Conservation (phyloP, 225 moss, liverwort and hornwort genomes). For the Physcomitrium patens region DNA sequence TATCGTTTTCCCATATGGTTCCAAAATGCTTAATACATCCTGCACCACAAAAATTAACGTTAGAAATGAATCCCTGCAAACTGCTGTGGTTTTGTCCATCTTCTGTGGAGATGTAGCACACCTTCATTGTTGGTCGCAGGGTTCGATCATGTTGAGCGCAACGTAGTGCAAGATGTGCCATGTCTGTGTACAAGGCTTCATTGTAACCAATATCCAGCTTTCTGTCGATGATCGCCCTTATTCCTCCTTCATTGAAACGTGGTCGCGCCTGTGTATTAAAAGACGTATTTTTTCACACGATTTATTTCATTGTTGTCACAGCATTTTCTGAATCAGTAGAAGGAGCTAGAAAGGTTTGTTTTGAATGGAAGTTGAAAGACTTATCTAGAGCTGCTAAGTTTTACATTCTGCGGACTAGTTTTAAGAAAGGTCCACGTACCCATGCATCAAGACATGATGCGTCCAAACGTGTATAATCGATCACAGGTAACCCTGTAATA, state of each 20-base stretch:
- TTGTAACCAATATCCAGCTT: conserved; percentile 12
- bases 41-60: neutral
- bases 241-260: conserved; percentile 12
- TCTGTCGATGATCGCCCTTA: conserved; percentile 5
- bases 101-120: neutral
- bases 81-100: neutral
- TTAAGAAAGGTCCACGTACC: neutral
- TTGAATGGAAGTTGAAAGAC: neutral
- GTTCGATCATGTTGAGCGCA: conserved; percentile 3
- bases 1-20: conserved; percentile 13
- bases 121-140: conserved; percentile 11
- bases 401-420: neutral
- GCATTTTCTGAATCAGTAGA: neutral
- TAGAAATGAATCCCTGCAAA: neutral
- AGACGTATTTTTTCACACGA: neutral
- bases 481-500: conserved; percentile 19
- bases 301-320: neutral
- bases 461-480: conserved; percentile 23
- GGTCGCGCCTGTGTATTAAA: neutral
- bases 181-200: neutral
- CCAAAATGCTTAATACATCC: conserved; percentile 19
- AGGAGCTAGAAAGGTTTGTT: neutral
- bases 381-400: neutral
- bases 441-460: conserved; percentile 9
- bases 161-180: neutral